Base-by-base conservation (phyloP, 179 eudicot species). In the Beta macrorhiza region DNA sequence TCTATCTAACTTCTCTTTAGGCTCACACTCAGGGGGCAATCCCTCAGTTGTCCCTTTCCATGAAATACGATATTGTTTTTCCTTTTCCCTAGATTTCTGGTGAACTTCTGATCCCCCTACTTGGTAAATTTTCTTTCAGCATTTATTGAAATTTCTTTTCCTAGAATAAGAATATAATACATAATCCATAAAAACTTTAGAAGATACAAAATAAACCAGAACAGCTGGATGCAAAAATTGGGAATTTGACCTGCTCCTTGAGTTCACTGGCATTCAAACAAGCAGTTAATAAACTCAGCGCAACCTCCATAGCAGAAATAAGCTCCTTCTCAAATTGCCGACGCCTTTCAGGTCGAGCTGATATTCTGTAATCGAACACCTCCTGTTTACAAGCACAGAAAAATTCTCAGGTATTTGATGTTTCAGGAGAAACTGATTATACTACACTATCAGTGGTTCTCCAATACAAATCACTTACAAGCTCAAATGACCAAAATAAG, bases 341-440 rank as follows among this genome's bases (percentile, higher is more conserved):
- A 42, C 99, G 96, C 83, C 99, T 91, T 82, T 94, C 97, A 78
- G 98, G 93, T 77, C 99, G 97, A 78, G 92, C 97, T 73, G 99
- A 91, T 83, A 97, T 97, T 91, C 93, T 92, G 85, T 97, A 94
- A 87, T 94, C 92, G 79, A 89, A 90, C 14, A 84, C 90, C 90
- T 97, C 99, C 99, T 97, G 90, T 71, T 78, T 76, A 74, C 52
- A 76, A 72, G 76, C 75, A 84, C 59, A 84, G 63, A 77, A 53
- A 32, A 64, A 81, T 52, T 15, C 10, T 45, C n/a, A 67, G 62
- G 53, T 63, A 65, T 61, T 51, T 78, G 76, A 74, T 67, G 47
- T 25, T 61, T 6, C 17, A 25, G 56, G 51, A 47, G 9, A 42
- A 62, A 71, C 25, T 45, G 47, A 58, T 59, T 49, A 62, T 47